Base-by-base conservation (phyloP, 129 eudicot genomes). In the Flaveria ramosissima region DNA sequence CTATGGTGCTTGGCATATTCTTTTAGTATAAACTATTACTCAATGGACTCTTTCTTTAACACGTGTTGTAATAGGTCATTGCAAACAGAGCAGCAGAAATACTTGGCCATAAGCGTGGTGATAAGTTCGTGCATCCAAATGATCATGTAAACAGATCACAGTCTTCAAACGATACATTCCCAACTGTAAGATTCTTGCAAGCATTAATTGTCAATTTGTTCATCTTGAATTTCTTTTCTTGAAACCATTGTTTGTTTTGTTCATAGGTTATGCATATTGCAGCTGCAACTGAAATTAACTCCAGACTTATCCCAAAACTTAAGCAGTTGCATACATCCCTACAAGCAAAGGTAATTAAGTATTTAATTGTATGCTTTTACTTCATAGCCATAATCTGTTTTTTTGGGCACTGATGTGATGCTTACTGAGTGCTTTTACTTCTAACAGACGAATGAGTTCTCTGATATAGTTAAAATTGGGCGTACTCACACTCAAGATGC, bases 11-110 rank as follows among this genome's bases (percentile, higher is more conserved):
- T 36, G 41, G 41, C 7, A 36, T 36, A 36, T 36, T 36, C 41
- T 45, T 15, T 30, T 48, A 55, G 26, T 77, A 70, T 19, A 15
- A 9, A 68, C 45, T 3, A 53, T 39, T 27, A 68, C 15, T 77
- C 75, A 15, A 53, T 55, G 16, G 43, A 19, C 39, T 13, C 12
- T 20, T 51, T 76, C 15, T 70, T 59, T 1, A 27, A 51, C 42
- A 65, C 14, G 27, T 73, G 56, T 26, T 71, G 13, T 67, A 23
- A 52, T 57, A 91, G 99, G 99, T 95, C 47, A 95, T 91, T 86
- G 99, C 99, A 77, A 95, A 95, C 78, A 89, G 99, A 89, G 99
- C 99, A 27, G 93, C 99, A 83, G 99, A 95, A 82, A 95, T 95
- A 65, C 99, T 95, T 72, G 99, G 99, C 68, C 96, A 95, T 67